Evolutionary conservation across 2,329 filamentous ascomycete species (phyloP).

Genomic region (Monosporascus ibericus): DNA sequence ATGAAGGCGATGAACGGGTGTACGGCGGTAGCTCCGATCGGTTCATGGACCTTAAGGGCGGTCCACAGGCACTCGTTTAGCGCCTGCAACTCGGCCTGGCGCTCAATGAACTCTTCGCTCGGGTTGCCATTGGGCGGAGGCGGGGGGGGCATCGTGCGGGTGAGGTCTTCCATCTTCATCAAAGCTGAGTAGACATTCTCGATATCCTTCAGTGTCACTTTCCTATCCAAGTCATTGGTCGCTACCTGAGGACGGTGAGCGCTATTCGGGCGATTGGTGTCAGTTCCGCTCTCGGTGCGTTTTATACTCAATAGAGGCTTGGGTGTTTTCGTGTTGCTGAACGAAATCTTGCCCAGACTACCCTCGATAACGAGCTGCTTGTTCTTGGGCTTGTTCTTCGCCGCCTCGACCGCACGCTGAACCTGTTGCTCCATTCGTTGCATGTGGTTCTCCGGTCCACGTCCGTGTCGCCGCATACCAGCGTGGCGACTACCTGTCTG

Average conservation of each 20-base stretch:
- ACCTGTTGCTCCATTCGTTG: slow-evolving; percentile 99
- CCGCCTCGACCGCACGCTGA: slow-evolving; percentile 91
- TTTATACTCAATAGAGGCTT: slow-evolving; percentile 95
- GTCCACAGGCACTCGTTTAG: slow-evolving; percentile 80
- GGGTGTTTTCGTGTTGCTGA: slow-evolving; percentile 97
- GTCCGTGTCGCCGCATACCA: slow-evolving; percentile 65
- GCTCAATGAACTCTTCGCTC: slow-evolving; percentile 63
- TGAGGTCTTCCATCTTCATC: slow-evolving; percentile 92
- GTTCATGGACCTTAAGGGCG: slow-evolving; percentile 86
- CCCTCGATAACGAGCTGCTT: slow-evolving; percentile 95
- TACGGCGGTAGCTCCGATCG: slow-evolving; percentile 67
- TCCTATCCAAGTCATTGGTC: slow-evolving; percentile 60
- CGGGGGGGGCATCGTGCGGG: slow-evolving; percentile 69
- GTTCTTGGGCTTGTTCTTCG: slow-evolving; percentile 96
- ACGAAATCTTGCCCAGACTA: slow-evolving; percentile 94
- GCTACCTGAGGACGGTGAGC: slow-evolving; percentile 32
- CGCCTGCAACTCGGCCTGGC: slow-evolving; percentile 77
- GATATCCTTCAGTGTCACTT: slow-evolving; percentile 77
- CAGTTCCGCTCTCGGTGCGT: slow-evolving; percentile 64
- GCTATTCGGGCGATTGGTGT: slow-evolving; percentile 46
- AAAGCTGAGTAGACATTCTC: slow-evolving; percentile 82
- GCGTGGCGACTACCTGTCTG: slow-evolving; percentile 84
- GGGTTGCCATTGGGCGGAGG: slow-evolving; percentile 51
- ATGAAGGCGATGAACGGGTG: slow-evolving; percentile 97
- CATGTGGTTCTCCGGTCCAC: slow-evolving; percentile 91